phyloP scores from a whole-genome alignment of 106 monocot genomes.

The Dendrobium huoshanense region DNA sequence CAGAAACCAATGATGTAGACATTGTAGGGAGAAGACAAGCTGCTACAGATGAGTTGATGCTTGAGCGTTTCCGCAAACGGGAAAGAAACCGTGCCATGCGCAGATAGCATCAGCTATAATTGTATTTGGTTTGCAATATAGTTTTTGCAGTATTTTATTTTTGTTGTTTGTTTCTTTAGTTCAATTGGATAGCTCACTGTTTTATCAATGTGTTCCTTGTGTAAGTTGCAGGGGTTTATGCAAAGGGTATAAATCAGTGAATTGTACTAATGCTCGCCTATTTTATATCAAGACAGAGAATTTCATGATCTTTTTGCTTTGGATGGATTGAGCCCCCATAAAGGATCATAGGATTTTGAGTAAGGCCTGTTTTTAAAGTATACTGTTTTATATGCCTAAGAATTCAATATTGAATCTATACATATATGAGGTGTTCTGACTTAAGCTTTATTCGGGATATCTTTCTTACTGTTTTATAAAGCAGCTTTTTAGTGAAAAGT shows the following conservation, averaged over 20 bases:
- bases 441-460: no score
- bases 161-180: neutral
- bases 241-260: neutral
- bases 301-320: no score
- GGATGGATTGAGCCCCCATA: no score
- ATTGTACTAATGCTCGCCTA: no score
- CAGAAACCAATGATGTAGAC: constrained; percentile 33
- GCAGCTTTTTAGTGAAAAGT: no score
- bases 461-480: no score
- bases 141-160: neutral
- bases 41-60: constrained; percentile 92
- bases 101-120: constrained; percentile 29
- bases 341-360: no score
- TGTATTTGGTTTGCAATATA: neutral
- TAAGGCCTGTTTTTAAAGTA: no score
- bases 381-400: no score
- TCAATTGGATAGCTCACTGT: neutral
- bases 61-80: constrained; percentile 88
- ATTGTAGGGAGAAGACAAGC: constrained; percentile 60
- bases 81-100: constrained; percentile 82
- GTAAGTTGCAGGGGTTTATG: neutral
- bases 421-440: no score
- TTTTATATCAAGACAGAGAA: neutral
- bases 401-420: no score
- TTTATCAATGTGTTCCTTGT: neutral